phyloP scores from a whole-genome alignment of 352 stramenopile genomes.

The Pythium volutum region DNA sequence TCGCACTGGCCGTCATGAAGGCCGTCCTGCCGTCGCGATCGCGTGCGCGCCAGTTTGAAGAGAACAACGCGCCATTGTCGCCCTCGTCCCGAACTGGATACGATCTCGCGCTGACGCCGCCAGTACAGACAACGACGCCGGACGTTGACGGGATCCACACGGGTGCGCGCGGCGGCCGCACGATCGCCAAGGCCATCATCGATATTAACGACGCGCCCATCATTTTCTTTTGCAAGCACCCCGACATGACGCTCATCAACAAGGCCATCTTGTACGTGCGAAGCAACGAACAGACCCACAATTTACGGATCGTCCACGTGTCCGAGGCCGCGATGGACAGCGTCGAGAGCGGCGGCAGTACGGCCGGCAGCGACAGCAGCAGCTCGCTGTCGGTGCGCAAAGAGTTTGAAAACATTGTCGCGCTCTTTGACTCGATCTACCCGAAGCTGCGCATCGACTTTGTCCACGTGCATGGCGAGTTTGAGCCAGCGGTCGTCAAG shows the following conservation, averaged over 20 bases:
- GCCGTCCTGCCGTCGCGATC: slow-evolving; percentile 49
- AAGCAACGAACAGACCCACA: slow-evolving; percentile 91
- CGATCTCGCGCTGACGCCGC: background rate
- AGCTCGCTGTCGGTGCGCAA: background rate
- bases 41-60: background rate
- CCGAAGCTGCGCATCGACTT: slow-evolving; percentile 90
- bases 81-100: slow-evolving; percentile 3
- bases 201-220: slow-evolving; percentile 80
- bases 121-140: background rate
- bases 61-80: slow-evolving; percentile 1
- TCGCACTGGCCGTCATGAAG: slow-evolving; percentile 62
- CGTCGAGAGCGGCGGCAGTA: slow-evolving; percentile 20
- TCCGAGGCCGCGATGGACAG: slow-evolving; percentile 24
- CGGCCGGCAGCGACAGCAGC: background rate
- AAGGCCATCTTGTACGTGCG: slow-evolving; percentile 94
- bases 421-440: slow-evolving; percentile 86
- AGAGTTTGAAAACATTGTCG: slow-evolving; percentile 49
- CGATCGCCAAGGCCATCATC: slow-evolving; percentile 55
- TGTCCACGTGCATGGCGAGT: slow-evolving; percentile 57
- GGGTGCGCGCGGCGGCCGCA: slow-evolving; percentile 61
- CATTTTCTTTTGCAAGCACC: slow-evolving; percentile 90
- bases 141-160: slow-evolving; percentile 27
- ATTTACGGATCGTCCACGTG: slow-evolving; percentile 88
- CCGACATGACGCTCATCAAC: slow-evolving; percentile 88
- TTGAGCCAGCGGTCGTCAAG: slow-evolving; percentile 73